phyloP scores from a whole-genome alignment of 2,329 filamentous ascomycete genomes.

The Epichloe sibirici region DNA sequence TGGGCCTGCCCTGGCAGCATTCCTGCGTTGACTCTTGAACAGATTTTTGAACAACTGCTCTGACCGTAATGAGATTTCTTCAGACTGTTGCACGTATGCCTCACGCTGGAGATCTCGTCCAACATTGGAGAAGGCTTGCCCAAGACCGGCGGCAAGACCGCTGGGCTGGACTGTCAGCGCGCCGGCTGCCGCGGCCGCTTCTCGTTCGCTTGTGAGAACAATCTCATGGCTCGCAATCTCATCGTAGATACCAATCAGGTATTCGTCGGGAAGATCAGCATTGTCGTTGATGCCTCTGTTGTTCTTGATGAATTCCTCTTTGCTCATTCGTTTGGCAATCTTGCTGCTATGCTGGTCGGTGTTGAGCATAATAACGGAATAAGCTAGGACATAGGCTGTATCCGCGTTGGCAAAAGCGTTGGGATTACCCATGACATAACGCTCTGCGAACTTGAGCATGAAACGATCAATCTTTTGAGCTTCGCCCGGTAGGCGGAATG shows the following conservation, averaged over 20 bases:
- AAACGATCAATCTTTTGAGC: slow-evolving; percentile 98
- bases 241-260: slow-evolving; percentile 78
- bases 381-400: slow-evolving; percentile 89
- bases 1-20: slow-evolving; percentile 54
- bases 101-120: slow-evolving; percentile 86
- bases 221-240: slow-evolving; percentile 90
- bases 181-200: slow-evolving; percentile 73
- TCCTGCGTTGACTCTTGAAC: slow-evolving; percentile 77
- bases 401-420: slow-evolving; percentile 97
- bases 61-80: slow-evolving; percentile 67
- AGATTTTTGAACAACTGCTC: slow-evolving; percentile 88
- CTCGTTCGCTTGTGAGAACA: slow-evolving; percentile 82
- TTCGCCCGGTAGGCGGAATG: slow-evolving; percentile 88
- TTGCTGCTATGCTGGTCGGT: slow-evolving; percentile 90
- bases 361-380: slow-evolving; percentile 94
- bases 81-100: slow-evolving; percentile 87
- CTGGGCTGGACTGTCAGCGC: slow-evolving; percentile 46
- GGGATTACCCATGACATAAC: slow-evolving; percentile 88
- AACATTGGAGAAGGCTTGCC: slow-evolving; percentile 81
- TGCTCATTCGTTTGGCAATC: slow-evolving; percentile 76
- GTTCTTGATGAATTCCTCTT: slow-evolving; percentile 97
- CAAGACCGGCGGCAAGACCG: slow-evolving; percentile 63
- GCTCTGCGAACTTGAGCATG: slow-evolving; percentile 97
- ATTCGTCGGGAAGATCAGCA: slow-evolving; percentile 84
- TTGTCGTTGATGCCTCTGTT: slow-evolving; percentile 97